phyloP scores from a whole-genome alignment of 2,329 filamentous ascomycete genomes.

The Ustilaginoidea virens region DNA sequence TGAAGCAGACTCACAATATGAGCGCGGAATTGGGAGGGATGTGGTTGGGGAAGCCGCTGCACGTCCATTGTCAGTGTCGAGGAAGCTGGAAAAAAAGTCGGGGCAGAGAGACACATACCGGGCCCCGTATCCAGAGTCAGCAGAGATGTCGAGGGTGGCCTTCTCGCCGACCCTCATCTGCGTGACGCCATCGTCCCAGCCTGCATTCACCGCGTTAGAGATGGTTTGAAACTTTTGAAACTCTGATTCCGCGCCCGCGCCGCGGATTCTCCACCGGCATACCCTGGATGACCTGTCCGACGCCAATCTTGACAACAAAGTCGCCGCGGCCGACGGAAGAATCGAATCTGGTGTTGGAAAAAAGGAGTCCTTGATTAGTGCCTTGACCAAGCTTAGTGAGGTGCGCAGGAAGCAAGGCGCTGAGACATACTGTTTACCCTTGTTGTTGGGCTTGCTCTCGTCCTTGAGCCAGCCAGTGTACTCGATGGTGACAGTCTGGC shows the following conservation, averaged over 20 bases:
- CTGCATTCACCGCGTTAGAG: constrained; percentile 23
- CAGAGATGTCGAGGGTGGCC: constrained; percentile 66
- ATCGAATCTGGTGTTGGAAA: constrained; percentile 55
- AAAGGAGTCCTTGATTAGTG: not conserved
- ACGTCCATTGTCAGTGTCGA: constrained; percentile 33
- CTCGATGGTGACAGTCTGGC: constrained; percentile 70
- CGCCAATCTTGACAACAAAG: constrained; percentile 65
- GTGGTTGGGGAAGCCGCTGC: constrained; percentile 60
- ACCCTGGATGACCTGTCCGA: constrained; percentile 80
- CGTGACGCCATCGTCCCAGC: constrained; percentile 73
- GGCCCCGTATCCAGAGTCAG: constrained; percentile 8
- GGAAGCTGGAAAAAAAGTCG: too few relatives aligned
- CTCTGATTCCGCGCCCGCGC: too few relatives aligned
- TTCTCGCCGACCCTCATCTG: constrained; percentile 87
- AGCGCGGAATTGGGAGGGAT: constrained; percentile 64
- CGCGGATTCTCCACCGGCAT: constrained; percentile 14
- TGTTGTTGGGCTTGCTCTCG: constrained; percentile 37
- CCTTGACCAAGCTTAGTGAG: too few relatives aligned
- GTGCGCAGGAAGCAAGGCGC: not conserved
- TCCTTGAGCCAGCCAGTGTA: constrained; percentile 86
- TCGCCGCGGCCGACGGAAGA: constrained; percentile 63
- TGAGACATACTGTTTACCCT: constrained; percentile 54
- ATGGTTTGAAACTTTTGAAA: constrained; percentile 3
- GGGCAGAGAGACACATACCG: too few relatives aligned
- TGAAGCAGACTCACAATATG: constrained; percentile 4